Percentiles rank a stretch among this genome's conserved stretches.
These are phyloP conservation scores for Aegilops sharonensis DNA, from an alignment of 176 grass and related monocot genomes.

Conservation along the genomic window DNA sequence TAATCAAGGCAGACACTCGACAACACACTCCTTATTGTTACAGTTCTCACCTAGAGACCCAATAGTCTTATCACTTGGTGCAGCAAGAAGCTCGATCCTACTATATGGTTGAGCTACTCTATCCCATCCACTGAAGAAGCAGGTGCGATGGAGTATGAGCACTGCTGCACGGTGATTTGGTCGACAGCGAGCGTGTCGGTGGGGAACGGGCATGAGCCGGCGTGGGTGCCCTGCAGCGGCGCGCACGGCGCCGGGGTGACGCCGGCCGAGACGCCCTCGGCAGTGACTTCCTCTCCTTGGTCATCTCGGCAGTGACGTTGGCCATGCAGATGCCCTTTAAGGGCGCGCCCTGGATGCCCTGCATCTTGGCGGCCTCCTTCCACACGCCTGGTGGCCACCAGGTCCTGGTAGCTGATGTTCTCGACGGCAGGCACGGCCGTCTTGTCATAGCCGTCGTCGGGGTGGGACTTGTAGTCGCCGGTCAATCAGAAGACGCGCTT, in stretches of 20 bases:
- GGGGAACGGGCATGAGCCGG: slow-evolving; percentile 65
- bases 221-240: slow-evolving; percentile 37
- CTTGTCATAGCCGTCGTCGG: slow-evolving; percentile 42
- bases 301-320: slow-evolving; percentile 55
- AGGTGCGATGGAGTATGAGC: slow-evolving; percentile 33
- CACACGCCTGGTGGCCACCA: no score
- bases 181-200: slow-evolving; percentile 56
- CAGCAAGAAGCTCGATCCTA: no score
- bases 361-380: no score
- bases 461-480: slow-evolving; percentile 52
- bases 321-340: slow-evolving; percentile 86
- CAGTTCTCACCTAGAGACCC: no score
- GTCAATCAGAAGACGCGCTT: slow-evolving; percentile 96
- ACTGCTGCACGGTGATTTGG: slow-evolving; percentile 47
- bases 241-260: slow-evolving; percentile 71
- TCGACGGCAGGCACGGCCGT: slow-evolving; percentile 26
- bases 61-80: no score
- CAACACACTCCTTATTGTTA: no score
- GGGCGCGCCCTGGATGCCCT: not conserved
- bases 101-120: no score
- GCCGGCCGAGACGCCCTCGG: slow-evolving; percentile 50
- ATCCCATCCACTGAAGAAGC: no score
- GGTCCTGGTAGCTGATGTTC: no score
- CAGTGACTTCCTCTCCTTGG: slow-evolving; percentile 64
- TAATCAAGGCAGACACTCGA: no score